phyloP scores from a whole-genome alignment of 345 rosid species.

The Stellera chamaejasme region DNA sequence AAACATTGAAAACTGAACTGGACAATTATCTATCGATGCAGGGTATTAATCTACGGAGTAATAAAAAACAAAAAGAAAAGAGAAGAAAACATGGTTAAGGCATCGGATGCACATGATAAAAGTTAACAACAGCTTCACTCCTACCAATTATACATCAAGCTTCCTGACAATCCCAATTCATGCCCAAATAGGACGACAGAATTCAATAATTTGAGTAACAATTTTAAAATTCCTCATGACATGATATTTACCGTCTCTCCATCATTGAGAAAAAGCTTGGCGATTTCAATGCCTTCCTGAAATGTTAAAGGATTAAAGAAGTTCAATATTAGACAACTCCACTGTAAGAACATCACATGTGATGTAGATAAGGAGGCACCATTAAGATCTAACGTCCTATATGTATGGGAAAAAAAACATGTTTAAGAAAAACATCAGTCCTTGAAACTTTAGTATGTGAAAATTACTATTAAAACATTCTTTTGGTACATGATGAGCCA shows the following conservation, averaged over 20 bases:
- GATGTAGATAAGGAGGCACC: not conserved
- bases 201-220: too few relatives aligned
- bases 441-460: not conserved
- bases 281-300: conserved; percentile 96
- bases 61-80: not conserved
- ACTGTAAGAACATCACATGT: not conserved
- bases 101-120: too few relatives aligned
- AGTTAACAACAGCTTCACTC: too few relatives aligned
- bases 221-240: not conserved
- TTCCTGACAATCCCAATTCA: too few relatives aligned
- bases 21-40: too few relatives aligned
- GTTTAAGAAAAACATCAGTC: not conserved
- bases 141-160: too few relatives aligned
- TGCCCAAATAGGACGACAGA: too few relatives aligned
- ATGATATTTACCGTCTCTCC: conserved; percentile 64
- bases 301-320: conserved; percentile 11
- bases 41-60: too few relatives aligned
- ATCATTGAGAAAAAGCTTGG: conserved; percentile 81
- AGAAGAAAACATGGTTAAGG: conserved; percentile 7
- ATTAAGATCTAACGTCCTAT: not conserved
- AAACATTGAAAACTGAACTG: too few relatives aligned
- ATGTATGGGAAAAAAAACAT: not conserved
- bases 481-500: too few relatives aligned
- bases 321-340: conserved; percentile 1
- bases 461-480: too few relatives aligned